phyloP scores from a whole-genome alignment of 1,284 basidiomycete genomes.

The Cutaneotrichosporon sp. region DNA sequence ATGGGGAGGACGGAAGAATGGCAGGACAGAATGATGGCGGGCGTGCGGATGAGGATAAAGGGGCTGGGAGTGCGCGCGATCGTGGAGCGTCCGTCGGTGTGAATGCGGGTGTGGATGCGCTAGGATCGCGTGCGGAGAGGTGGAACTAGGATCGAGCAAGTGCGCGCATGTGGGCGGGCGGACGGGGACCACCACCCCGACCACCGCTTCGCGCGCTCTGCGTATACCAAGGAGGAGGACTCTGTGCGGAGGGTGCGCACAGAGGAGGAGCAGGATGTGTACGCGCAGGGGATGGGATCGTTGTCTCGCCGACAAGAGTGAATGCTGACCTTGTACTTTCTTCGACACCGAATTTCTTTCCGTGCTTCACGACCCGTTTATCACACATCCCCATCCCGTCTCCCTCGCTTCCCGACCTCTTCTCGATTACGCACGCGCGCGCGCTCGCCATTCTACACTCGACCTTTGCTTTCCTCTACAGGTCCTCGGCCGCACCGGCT shows the following conservation, averaged over 20 bases:
- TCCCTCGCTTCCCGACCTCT: slow-evolving; percentile 4
- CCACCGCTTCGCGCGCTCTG: background rate
- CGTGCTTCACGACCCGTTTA: slow-evolving; percentile 1
- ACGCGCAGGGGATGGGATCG: background rate
- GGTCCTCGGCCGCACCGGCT: slow-evolving; percentile 98
- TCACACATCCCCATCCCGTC: slow-evolving; percentile 1
- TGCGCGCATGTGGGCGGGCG: background rate
- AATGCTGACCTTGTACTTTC: slow-evolving; percentile 5
- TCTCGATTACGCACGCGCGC: background rate
- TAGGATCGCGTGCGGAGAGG: background rate
- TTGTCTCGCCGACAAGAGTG: background rate
- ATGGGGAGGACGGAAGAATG: background rate
- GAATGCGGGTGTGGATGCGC: background rate
- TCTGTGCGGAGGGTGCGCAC: background rate
- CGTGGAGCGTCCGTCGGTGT: background rate
- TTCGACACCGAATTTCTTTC: slow-evolving; percentile 7
- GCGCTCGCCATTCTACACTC: background rate
- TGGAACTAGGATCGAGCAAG: background rate
- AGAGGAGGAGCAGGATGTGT: background rate
- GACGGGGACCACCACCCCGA: background rate
- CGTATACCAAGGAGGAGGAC: background rate
- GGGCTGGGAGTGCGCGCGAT: background rate
- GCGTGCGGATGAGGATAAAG: background rate
- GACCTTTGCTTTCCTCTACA: slow-evolving; percentile 44
- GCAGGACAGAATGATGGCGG: background rate